Evolutionary conservation across 805 yeast species (phyloP), one percentile per base, ranked within the genome.

Genomic region (Metschnikowia reukaufii): DNA sequence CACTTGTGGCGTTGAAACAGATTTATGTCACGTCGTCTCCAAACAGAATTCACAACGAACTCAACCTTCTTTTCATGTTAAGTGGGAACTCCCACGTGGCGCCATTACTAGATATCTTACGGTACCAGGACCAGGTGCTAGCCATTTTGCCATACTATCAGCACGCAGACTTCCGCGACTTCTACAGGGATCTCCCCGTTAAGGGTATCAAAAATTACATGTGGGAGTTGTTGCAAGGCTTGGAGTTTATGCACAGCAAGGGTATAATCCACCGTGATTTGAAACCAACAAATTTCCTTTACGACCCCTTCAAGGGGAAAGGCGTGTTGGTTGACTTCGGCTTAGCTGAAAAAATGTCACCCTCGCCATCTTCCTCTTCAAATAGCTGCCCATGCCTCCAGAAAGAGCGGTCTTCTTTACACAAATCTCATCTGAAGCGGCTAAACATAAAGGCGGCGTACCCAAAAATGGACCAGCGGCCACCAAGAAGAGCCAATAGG

Each of bases 21-120:
- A 89, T 94, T 39, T 91, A 92, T 64, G 98, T 91, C 17, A 94
- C 99, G 0, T 88, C 97, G 1, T 89, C 97, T 6, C 97, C 98
- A 0, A 84, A 82, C 52, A 78, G 99, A 65, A 92, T 94, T 36
- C 82, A 80, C 57, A 91, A 91, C 63, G 99, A 94, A 65, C 76
- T 94, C 52, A 84, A 84, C 53, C 69, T 94, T 39, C 73, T 94
- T 27, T 85, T 86, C 61, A 77, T 76, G 51, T 65, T 88, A 42
- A 75, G 84, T 6, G 88, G 88, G 0, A 82, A 84, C 51, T 73
- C 79, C 0, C 81, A 84, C 52, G 89, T 94, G 25, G 96, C 96
- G 0, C 96, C 97, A 1, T 69, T 94, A 43, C 77, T 92, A 37
- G 97, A 95, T 57, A 96, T 96, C 0, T 65, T 89, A 45, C 74